Evolutionary conservation across 2,329 filamentous ascomycete genomes (phyloP).

Genomic region (Xylariales sp.): DNA sequence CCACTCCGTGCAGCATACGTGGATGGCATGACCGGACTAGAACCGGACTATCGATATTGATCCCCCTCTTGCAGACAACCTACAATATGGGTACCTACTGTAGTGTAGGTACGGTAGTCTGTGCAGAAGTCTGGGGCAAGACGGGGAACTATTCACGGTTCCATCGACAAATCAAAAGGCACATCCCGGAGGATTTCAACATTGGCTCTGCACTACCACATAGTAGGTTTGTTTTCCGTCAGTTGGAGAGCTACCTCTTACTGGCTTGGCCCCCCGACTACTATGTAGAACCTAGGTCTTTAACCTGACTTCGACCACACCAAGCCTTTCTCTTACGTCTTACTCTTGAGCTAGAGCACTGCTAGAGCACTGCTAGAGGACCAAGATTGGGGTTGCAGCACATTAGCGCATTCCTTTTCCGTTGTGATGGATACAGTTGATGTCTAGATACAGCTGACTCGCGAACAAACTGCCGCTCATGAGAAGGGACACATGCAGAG

Average conservation of each 20-base stretch:
- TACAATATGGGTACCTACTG: neutral
- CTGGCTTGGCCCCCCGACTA: conserved; percentile 31
- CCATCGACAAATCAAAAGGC: conserved; percentile 36
- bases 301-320: conserved; percentile 8
- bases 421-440: conserved; percentile 24
- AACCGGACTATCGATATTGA: conserved; percentile 20
- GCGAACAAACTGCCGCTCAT: conserved; percentile 9
- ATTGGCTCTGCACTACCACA: conserved; percentile 39
- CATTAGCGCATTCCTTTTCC: conserved; percentile 34
- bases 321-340: conserved; percentile 26
- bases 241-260: conserved; percentile 19
- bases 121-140: conserved; percentile 2
- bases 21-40: conserved; percentile 19
- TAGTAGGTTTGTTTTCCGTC: neutral
- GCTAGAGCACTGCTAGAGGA: conserved; percentile 9
- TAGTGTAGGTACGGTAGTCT: neutral
- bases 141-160: conserved; percentile 36
- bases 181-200: conserved; percentile 34
- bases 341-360: conserved; percentile 18
- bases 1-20: conserved; percentile 1
- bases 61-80: conserved; percentile 25
- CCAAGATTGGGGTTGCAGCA: conserved; percentile 31
- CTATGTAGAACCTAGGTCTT: neutral
- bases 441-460: conserved; percentile 28
- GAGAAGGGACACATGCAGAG: conserved; percentile 17